Conservation (phyloP, 805 yeast species). For the Barnettozyma wickerhamii region DNA sequence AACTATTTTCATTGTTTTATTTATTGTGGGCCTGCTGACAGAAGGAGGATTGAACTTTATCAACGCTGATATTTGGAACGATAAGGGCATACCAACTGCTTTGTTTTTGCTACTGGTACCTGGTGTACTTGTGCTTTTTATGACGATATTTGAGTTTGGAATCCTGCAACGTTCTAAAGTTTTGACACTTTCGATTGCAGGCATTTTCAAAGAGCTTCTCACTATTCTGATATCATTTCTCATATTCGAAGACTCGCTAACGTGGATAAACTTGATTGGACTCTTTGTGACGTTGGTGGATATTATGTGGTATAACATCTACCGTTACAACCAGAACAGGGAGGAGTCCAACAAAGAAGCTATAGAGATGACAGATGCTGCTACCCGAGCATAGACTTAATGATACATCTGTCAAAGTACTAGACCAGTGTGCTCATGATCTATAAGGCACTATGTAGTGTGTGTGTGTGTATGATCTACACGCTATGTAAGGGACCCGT, state of each 20-base stretch:
- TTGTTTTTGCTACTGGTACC: constrained; percentile 65
- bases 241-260: constrained; percentile 70
- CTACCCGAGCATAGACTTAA: background rate
- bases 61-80: constrained; percentile 56
- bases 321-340: constrained; percentile 36
- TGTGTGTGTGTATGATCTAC: too few relatives aligned
- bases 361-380: background rate
- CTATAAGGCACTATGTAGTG: too few relatives aligned
- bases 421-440: too few relatives aligned
- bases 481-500: too few relatives aligned
- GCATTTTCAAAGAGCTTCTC: constrained; percentile 86
- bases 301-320: constrained; percentile 78
- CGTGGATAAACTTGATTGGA: constrained; percentile 67
- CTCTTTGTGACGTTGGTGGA: constrained; percentile 70
- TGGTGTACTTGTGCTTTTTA: constrained; percentile 80
- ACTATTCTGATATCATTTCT: constrained; percentile 68
- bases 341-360: constrained; percentile 1
- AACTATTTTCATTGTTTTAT: constrained; percentile 62
- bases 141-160: constrained; percentile 86
- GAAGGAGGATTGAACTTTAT: constrained; percentile 64
- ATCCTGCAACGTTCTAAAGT: constrained; percentile 79
- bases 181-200: constrained; percentile 83
- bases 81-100: constrained; percentile 54
- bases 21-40: constrained; percentile 56
- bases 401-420: too few relatives aligned